Evolutionary conservation across 805 yeast genomes (phyloP).

Genomic region (Candida stauntonica): DNA sequence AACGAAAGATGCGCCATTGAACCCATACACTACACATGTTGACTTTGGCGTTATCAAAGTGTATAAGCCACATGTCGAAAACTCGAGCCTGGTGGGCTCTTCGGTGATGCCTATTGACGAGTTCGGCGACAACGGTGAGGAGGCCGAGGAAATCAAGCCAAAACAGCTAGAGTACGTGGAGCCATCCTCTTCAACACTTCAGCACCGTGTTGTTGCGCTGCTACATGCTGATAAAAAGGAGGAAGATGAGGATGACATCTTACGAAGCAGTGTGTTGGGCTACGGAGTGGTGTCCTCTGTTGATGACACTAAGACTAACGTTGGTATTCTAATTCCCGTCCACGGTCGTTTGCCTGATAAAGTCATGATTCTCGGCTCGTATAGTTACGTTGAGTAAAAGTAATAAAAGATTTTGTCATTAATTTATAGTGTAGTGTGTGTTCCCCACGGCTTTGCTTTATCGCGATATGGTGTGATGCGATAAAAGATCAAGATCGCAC

Average conservation of each 20-base stretch:
- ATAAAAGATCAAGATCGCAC: not conserved
- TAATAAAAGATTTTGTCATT: not conserved
- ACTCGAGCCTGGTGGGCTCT: conserved; percentile 13
- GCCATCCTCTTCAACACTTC: conserved; percentile 51
- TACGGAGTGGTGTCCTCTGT: conserved; percentile 54
- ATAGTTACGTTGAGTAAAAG: conserved; percentile 71
- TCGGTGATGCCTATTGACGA: conserved; percentile 27
- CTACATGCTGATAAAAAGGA: conserved; percentile 46
- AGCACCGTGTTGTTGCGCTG: conserved; percentile 72
- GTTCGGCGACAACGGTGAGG: conserved; percentile 26
- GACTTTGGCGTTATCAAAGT: conserved; percentile 58
- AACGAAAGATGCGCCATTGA: conserved; percentile 52
- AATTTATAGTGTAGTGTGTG: not conserved
- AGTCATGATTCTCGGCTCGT: conserved; percentile 68
- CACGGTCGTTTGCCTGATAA: conserved; percentile 82
- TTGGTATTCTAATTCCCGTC: conserved; percentile 76
- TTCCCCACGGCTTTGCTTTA: not conserved
- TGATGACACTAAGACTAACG: conserved; percentile 67
- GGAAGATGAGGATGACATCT: conserved; percentile 39
- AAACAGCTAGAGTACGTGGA: conserved; percentile 33
- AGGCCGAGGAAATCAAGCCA: conserved; percentile 22
- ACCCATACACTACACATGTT: conserved; percentile 82
- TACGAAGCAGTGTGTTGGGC: conserved; percentile 64
- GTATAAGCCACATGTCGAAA: conserved; percentile 44
- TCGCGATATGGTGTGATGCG: not conserved